Evolutionary conservation across 805 yeast species (phyloP), one percentile per base, ranked within the genome.

Genomic region (Starmerella potacharoeniae): DNA sequence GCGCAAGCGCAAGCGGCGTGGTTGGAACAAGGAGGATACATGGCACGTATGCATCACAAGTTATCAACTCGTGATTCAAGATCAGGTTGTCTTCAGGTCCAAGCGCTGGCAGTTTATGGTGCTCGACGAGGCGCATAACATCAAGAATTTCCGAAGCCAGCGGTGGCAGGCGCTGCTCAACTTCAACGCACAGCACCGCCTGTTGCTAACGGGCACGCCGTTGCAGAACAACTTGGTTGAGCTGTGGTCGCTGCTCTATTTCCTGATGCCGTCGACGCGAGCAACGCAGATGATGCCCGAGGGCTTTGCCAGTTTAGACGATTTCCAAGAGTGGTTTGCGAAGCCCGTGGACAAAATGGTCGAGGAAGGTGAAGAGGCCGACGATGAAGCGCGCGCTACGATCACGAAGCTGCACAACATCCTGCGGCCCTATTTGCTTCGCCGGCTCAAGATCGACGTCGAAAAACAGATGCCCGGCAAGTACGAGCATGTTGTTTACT

Each of bases 391-490:
- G 0, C 79, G 79, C 58, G 80, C 81, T 58, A 90, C 97, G 0
- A 95, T 93, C 34, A 74, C 86, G 11, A 85, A 95, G 65, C 75
- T 93, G 53, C 99, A 93, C 70, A 95, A 88, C 67, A 95, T 93
- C 22, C 73, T 93, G 61, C 79, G 98, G 60, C 99, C 99, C 0
- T 93, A 91, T 65, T 72, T 93, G 41, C 73, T 93, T 57, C 81
- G 99, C 68, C 81, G 99, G 60, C 77, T 93, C 65, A 93, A 93
- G 67, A 88, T 86, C 22, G 99, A 93, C 69, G 99, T 93, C 13
- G 99, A 93, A 64, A 89, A 91, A 65, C 98, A 93, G 69, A 93
- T 93, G 98, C 99, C 99, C 1, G 96, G 86, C 0, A 93, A 93
- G 66, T 86, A 89, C 68, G 99, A 93, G 68, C 99, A 93, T 68